These are phyloP conservation scores for Evansstolkia leycettana DNA, from an alignment of 495 filamentous ascomycete species.

Conservation along the genomic window DNA sequence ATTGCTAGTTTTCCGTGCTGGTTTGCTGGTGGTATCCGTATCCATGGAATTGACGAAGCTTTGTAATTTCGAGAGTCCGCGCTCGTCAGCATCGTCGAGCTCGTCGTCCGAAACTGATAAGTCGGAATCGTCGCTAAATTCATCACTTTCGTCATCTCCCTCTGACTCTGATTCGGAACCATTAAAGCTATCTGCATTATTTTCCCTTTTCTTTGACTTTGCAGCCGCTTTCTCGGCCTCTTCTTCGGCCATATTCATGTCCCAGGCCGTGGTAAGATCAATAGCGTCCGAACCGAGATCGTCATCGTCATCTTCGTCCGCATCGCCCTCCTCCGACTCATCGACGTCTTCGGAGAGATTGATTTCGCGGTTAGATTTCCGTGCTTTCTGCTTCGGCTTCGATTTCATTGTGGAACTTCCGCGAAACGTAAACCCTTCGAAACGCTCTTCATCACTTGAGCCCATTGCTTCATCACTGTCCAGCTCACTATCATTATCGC, in stretches of 20 bases:
- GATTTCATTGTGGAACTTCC: constrained; percentile 48
- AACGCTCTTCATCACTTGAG: constrained; percentile 72
- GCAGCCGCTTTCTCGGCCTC: constrained; percentile 17
- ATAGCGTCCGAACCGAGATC: constrained; percentile 76
- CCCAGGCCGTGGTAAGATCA: constrained; percentile 70
- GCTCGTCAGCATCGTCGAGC: constrained; percentile 38
- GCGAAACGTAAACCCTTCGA: constrained; percentile 63
- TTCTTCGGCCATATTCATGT: constrained; percentile 49
- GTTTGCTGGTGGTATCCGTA: constrained; percentile 18
- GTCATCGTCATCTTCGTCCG: constrained; percentile 44
- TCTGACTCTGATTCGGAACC: constrained; percentile 13
- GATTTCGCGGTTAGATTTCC: constrained; percentile 26
- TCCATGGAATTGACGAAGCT: constrained; percentile 59
- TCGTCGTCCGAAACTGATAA: constrained; percentile 48
- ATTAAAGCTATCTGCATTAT: constrained; percentile 13
- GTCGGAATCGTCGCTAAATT: constrained; percentile 35
- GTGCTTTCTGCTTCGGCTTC: constrained; percentile 20
- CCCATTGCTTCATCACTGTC: constrained; percentile 93
- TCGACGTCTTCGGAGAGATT: constrained; percentile 46
- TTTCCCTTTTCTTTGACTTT: constrained; percentile 21
- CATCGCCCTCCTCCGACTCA: constrained; percentile 30
- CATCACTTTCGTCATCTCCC: constrained; percentile 31
- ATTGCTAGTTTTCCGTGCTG: constrained; percentile 13
- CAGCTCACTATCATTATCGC: constrained; percentile 70
- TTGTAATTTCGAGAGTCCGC: constrained; percentile 51